A percentile compares a stretch with the other conserved stretches of the same genome.
Conservation (phyloP, 2,329 filamentous ascomycete species). For the Pseudonectria foliicola region DNA sequence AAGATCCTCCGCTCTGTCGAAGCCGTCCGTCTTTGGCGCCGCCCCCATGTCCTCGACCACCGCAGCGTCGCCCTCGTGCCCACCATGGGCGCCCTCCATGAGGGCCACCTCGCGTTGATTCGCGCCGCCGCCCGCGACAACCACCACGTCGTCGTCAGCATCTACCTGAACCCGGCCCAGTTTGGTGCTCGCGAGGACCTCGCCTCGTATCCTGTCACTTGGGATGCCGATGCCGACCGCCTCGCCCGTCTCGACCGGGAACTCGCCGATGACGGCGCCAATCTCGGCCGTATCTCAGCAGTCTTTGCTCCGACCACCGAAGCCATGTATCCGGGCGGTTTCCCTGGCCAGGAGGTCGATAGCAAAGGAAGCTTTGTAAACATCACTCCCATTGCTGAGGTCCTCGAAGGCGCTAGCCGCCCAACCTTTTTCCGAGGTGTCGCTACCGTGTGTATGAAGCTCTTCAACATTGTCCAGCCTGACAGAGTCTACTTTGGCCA, state of each 20-base stretch:
- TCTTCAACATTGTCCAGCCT: constrained; percentile 45
- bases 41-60: constrained; percentile 56
- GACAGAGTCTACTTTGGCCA: constrained; percentile 86
- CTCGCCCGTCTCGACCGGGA: constrained; percentile 64
- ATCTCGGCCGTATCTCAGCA: constrained; percentile 65
- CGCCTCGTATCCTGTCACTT: constrained; percentile 81
- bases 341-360: constrained; percentile 61
- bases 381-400: constrained; percentile 73
- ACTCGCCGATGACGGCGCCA: constrained; percentile 52
- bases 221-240: constrained; percentile 66
- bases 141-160: constrained; percentile 79
- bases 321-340: constrained; percentile 84
- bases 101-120: constrained; percentile 80
- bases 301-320: constrained; percentile 79
- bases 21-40: constrained; percentile 62
- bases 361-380: constrained; percentile 85
- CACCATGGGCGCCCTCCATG: constrained; percentile 96
- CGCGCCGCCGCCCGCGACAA: constrained; percentile 77
- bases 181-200: constrained; percentile 88
- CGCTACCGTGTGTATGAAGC: constrained; percentile 90
- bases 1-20: constrained; percentile 70
- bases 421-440: constrained; percentile 97
- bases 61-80: constrained; percentile 81
- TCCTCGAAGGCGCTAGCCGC: constrained; percentile 76
- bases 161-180: constrained; percentile 96